Conservation (phyloP, 2,329 filamentous ascomycete genomes). For the Lachnellula occidentalis region DNA sequence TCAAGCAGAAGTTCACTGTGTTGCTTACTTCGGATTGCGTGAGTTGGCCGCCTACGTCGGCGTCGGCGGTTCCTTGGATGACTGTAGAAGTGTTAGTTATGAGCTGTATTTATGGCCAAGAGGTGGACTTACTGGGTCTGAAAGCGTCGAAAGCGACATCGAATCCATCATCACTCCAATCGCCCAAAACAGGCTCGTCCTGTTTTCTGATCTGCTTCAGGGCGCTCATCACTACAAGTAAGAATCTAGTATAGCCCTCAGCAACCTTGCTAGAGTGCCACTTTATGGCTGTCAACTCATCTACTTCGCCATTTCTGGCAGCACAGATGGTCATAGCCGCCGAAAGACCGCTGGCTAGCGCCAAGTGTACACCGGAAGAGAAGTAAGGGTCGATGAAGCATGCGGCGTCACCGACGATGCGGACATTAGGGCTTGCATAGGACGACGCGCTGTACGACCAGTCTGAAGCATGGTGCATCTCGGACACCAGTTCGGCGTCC, state of each 20-base stretch:
- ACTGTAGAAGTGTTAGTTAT: constrained; percentile 23
- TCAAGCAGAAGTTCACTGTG: constrained; percentile 32
- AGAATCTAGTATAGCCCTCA: constrained; percentile 43
- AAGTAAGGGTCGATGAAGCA: constrained; percentile 38
- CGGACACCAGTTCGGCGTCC: constrained; percentile 31
- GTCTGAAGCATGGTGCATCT: constrained; percentile 40
- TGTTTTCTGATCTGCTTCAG: constrained; percentile 37
- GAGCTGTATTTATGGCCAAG: not conserved
- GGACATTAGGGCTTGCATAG: constrained; percentile 36
- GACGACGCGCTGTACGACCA: constrained; percentile 42
- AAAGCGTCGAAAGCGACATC: constrained; percentile 36
- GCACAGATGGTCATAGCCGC: constrained; percentile 42
- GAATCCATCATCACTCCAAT: constrained; percentile 39
- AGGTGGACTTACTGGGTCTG: constrained; percentile 1
- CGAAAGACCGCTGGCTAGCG: constrained; percentile 38
- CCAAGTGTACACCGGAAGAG: constrained; percentile 36
- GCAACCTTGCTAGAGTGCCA: constrained; percentile 42
- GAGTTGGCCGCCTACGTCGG: constrained; percentile 22
- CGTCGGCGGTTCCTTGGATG: constrained; percentile 35
- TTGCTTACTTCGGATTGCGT: constrained; percentile 31
- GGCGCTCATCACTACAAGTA: constrained; percentile 37
- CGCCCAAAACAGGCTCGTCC: constrained; percentile 36
- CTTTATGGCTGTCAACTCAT: constrained; percentile 33
- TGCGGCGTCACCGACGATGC: constrained; percentile 34
- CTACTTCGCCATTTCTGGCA: constrained; percentile 33